Evolutionary conservation across 352 stramenopile genomes (phyloP).

Genomic region (Globisporangium solare): DNA sequence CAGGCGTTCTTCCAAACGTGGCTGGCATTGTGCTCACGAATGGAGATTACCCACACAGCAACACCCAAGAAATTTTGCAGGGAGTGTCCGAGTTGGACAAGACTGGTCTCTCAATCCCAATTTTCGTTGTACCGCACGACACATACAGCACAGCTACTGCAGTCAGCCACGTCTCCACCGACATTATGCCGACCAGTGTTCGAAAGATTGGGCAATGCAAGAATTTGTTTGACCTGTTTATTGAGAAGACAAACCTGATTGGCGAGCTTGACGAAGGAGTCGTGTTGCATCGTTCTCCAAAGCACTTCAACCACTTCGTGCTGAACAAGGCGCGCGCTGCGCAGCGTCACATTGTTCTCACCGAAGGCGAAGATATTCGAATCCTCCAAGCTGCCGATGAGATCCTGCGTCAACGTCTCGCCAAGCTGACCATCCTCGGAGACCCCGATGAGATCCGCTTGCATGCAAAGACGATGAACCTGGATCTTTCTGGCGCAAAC

Average conservation of each 20-base stretch:
- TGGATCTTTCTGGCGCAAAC: conserved; percentile 55
- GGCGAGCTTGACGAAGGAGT: conserved; percentile 60
- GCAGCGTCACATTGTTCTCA: conserved; percentile 79
- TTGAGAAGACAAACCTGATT: conserved; percentile 62
- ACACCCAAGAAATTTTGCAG: conserved; percentile 67
- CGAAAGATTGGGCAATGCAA: conserved; percentile 69
- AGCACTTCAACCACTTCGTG: conserved; percentile 86
- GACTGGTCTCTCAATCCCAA: conserved; percentile 63
- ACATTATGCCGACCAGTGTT: conserved; percentile 65
- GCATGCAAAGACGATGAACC: conserved; percentile 58
- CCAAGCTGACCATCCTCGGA: conserved; percentile 75
- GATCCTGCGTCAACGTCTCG: conserved; percentile 54
- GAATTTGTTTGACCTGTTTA: conserved; percentile 57
- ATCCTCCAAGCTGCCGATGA: conserved; percentile 79
- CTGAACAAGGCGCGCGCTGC: conserved; percentile 69
- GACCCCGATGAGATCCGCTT: conserved; percentile 62
- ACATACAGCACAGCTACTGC: conserved; percentile 57
- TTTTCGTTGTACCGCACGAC: conserved; percentile 61
- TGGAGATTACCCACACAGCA: conserved; percentile 67
- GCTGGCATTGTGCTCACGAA: conserved; percentile 74
- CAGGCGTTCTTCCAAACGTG: conserved; percentile 60
- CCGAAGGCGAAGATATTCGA: conserved; percentile 78
- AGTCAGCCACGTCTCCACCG: conserved; percentile 54
- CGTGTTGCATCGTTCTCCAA: conserved; percentile 62
- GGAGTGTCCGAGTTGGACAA: conserved; percentile 65